Conservation (phyloP, 345 rosid species). For the Populus davidiana region DNA sequence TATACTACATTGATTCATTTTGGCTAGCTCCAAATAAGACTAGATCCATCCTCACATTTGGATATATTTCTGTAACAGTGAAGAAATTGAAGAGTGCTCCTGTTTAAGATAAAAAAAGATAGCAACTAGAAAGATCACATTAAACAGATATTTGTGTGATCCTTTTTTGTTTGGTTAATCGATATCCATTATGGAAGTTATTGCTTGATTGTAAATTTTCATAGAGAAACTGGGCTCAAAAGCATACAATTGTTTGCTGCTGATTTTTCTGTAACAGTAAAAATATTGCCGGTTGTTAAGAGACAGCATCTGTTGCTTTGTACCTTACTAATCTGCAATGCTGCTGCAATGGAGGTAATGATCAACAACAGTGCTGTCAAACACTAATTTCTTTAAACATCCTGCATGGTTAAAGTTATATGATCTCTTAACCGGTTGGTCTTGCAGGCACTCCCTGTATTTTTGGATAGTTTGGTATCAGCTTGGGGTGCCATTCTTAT, state of each 20-base stretch:
- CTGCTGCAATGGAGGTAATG: conserved; percentile 95
- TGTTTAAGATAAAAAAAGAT: no score
- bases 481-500: conserved; percentile 89
- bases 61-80: no score
- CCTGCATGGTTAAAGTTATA: neutral
- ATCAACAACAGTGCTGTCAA: neutral
- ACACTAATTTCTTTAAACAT: neutral
- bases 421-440: neutral
- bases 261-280: conserved; percentile 39
- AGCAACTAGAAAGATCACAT: no score
- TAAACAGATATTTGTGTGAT: no score
- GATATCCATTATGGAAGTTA: no score
- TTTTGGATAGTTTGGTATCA: conserved; percentile 70
- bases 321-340: conserved; percentile 81
- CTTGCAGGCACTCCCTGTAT: conserved; percentile 78
- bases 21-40: no score
- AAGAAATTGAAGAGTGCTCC: neutral
- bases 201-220: no score
- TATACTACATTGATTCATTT: no score
- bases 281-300: conserved; percentile 81
- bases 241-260: neutral
- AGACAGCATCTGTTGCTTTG: conserved; percentile 87
- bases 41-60: no score
- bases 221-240: no score
- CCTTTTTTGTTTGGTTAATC: no score